Percentiles rank a stretch among this genome's conserved stretches.
Conservation (phyloP, 73 alveolate genomes). For the Paramecium sexaurelia region DNA sequence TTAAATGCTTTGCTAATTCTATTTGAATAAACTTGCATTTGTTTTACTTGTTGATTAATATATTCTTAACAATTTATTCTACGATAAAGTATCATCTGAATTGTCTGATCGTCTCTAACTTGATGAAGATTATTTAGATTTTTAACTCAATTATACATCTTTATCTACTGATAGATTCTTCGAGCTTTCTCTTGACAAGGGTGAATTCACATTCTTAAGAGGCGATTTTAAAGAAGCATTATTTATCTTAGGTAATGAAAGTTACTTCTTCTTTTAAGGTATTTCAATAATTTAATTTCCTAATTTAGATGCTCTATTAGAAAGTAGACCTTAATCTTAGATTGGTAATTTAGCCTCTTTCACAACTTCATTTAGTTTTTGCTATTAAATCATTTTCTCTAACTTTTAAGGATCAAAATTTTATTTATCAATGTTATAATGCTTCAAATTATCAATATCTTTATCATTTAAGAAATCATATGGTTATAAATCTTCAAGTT, state of each 20-base stretch:
- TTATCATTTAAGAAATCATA: neutral
- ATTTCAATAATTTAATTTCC: neutral
- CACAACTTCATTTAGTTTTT: neutral
- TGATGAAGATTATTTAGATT: neutral
- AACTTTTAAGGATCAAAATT: neutral
- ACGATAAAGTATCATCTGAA: neutral
- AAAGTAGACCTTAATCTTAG: neutral
- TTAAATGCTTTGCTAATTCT: neutral
- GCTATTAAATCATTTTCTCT: neutral
- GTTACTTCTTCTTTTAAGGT: neutral
- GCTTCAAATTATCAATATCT: neutral
- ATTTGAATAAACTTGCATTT: neutral
- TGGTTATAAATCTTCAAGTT: neutral
- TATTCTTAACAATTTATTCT: neutral
- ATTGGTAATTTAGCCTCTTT: neutral
- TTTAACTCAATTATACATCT: neutral
- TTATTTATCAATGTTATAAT: neutral
- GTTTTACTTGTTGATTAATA: neutral
- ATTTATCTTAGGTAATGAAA: neutral
- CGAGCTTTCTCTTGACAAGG: neutral
- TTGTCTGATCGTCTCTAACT: neutral
- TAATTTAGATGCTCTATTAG: neutral
- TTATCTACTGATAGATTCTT: neutral
- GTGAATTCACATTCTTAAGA: neutral
- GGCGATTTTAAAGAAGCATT: neutral